Evolutionary conservation across 2,329 filamentous ascomycete genomes (phyloP), one percentile per base, ranked within the genome.

Genomic region (Pleoardoris graminearum): DNA sequence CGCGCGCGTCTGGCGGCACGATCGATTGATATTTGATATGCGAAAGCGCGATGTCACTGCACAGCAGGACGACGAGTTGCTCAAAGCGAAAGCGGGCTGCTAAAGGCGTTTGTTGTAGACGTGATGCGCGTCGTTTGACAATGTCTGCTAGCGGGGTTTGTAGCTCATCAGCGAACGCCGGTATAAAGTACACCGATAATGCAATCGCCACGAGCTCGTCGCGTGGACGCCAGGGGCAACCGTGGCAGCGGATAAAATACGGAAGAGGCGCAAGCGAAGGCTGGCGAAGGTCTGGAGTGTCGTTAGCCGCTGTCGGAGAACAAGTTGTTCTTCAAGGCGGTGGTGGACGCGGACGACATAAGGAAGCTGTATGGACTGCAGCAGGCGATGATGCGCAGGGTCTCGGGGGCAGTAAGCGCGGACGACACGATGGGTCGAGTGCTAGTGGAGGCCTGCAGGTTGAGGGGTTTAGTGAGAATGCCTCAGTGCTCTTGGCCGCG

Each of bases 271-370:
- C 59, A 58, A 60, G 55, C 57, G 57, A 61, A 55, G 57, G 60
- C 65, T 59, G 65, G 62, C 59, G 43, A 25, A 42, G 58, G 48
- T 43, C 39, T 55, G 44, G 22, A 17, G 42, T 43, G 47, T 36
- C 44, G 63, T 66, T 72, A 72, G 60, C 69, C 69, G 61, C 65
- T 70, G 60, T 72, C 69, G 51, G 66, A 67, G 66, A 72, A 72
- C 65, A 68, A 52, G 46, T 62, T 65, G 66, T 68, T 71, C 63
- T 69, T 67, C 53, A 67, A 58, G 56, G 63, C 56, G 47, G 63
- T 65, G 59, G 60, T 68, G 56, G 58, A 61, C 50, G 65, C 60
- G 48, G 59, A 70, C 67, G 70, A 73, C 70, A 73, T 72, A 56
- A 60, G 63, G 66, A 67, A 65, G 60, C 50, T 45, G 54, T 59